phyloP scores from a whole-genome alignment of 106 monocot genomes.

The Dendrobium officinale region DNA sequence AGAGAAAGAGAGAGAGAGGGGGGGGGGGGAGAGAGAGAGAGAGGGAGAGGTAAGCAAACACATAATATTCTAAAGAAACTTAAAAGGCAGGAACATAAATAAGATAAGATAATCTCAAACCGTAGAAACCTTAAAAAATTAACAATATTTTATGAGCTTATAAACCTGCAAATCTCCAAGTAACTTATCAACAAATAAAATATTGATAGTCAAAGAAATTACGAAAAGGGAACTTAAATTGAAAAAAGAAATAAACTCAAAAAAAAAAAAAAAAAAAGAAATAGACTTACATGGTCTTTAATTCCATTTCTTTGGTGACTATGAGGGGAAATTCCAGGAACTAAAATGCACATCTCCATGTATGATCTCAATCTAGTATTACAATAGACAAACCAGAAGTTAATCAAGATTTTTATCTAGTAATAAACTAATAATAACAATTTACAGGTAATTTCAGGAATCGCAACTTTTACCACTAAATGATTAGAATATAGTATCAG shows the following conservation, averaged over 20 bases:
- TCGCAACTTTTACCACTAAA: not conserved
- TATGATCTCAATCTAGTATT: slow-evolving; percentile 60
- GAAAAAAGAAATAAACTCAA: slow-evolving; percentile 22
- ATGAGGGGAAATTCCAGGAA: slow-evolving; percentile 65
- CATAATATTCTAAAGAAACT: slow-evolving; percentile 1
- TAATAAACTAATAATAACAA: not conserved
- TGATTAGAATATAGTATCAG: not conserved
- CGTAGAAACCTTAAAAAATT: not conserved
- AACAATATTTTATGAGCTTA: not conserved
- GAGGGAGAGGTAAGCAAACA: not conserved
- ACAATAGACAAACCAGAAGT: slow-evolving; percentile 8
- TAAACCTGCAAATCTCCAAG: not conserved
- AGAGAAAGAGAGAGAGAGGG: not conserved
- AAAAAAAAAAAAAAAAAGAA: not conserved
- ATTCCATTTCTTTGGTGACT: slow-evolving; percentile 24
- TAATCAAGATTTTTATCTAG: not conserved
- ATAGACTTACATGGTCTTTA: slow-evolving; percentile 36
- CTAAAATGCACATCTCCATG: slow-evolving; percentile 88
- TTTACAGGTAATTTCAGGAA: not conserved
- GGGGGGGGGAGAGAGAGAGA: not conserved
- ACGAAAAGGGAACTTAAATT: not conserved
- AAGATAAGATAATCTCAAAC: not conserved
- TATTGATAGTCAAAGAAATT: not conserved
- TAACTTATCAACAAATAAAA: not conserved
- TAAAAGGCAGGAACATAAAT: not conserved